Evolutionary conservation across 805 yeast species (phyloP).

Genomic region (Scheffersomyces ergatensis): DNA sequence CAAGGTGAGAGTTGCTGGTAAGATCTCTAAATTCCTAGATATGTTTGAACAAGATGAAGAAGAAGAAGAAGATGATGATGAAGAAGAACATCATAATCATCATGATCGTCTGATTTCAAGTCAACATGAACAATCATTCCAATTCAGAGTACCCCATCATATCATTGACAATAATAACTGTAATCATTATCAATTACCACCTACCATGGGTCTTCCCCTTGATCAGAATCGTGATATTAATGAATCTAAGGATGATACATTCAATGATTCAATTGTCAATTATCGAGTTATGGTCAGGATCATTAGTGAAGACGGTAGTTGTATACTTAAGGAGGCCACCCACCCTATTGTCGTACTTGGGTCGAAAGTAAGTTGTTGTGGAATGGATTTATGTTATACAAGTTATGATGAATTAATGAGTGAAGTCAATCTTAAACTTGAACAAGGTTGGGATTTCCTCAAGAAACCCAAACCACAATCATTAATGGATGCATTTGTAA

Average conservation of each 20-base stretch:
- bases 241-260: not conserved
- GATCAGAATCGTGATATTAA: not conserved
- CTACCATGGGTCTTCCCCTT: conserved; percentile 22
- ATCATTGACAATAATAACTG: not conserved
- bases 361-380: conserved; percentile 10
- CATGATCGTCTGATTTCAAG: not conserved
- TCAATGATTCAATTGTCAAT: not conserved
- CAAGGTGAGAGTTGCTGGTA: conserved; percentile 8
- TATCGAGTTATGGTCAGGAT: not conserved
- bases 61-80: not conserved
- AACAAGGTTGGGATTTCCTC: conserved; percentile 18
- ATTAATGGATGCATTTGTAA: not conserved
- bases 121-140: not conserved
- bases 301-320: not conserved
- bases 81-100: not conserved
- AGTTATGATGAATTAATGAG: conserved; percentile 15
- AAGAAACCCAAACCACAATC: conserved; percentile 6
- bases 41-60: conserved; percentile 49
- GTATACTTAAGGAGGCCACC: conserved; percentile 30
- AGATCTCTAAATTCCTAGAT: conserved; percentile 35
- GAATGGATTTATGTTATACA: conserved; percentile 12
- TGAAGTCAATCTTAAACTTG: conserved; percentile 26
- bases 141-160: not conserved
- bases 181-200: conserved; percentile 34
- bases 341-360: conserved; percentile 25